phyloP scores from a whole-genome alignment of 2,329 filamentous ascomycete species.

The Colletotrichum horii region DNA sequence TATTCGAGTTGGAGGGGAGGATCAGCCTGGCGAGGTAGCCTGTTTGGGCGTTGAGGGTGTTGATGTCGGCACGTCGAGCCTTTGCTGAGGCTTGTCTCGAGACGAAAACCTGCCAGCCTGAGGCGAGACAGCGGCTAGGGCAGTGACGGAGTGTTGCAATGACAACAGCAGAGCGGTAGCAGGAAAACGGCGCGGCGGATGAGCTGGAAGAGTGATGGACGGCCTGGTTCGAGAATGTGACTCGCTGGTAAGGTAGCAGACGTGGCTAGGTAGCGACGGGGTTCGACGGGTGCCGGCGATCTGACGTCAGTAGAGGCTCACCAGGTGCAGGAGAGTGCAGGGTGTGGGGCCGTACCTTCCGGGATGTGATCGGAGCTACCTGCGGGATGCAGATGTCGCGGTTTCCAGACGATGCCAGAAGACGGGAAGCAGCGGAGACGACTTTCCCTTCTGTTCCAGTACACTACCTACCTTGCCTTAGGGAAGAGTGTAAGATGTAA shows the following conservation, averaged over 20 bases:
- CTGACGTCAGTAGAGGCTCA: conserved; percentile 16
- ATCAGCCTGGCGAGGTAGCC: background rate
- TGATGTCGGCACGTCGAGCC: background rate
- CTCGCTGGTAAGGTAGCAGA: background rate
- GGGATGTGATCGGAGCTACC: conserved; percentile 5
- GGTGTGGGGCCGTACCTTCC: background rate
- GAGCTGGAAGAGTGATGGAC: background rate
- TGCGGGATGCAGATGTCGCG: background rate
- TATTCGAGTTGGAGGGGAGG: background rate
- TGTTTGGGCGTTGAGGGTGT: background rate
- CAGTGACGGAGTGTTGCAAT: background rate
- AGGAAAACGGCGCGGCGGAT: background rate
- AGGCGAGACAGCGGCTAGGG: background rate
- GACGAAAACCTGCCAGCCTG: background rate
- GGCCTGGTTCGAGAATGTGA: background rate
- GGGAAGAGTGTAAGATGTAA: background rate
- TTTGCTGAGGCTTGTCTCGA: background rate
- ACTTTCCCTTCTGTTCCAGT: background rate
- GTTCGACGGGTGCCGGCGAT: background rate
- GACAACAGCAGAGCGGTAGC: background rate
- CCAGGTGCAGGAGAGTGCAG: background rate
- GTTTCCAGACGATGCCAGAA: conserved; percentile 18
- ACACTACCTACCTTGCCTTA: background rate
- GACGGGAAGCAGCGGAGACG: conserved; percentile 1
- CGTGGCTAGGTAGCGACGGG: background rate